These are phyloP conservation scores for Fusarium sp. DNA, from an alignment of 2,329 filamentous ascomycete genomes.

Conservation along the genomic window DNA sequence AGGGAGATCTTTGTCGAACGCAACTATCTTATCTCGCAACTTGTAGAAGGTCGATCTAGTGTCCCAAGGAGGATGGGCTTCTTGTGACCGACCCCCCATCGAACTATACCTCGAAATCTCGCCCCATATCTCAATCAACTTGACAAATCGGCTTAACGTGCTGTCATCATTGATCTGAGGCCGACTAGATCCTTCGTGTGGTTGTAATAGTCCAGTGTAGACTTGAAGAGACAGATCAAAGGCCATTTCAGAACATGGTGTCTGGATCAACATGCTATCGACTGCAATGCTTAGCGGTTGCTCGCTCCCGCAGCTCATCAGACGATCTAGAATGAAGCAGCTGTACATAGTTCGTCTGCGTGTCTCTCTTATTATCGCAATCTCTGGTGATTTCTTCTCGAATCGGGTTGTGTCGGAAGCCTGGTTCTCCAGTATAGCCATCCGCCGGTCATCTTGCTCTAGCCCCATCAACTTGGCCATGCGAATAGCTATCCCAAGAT, in stretches of 20 bases:
- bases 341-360: slow-evolving; percentile 77
- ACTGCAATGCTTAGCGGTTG: slow-evolving; percentile 67
- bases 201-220: slow-evolving; percentile 58
- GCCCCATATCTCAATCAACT: slow-evolving; percentile 67
- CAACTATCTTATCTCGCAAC: slow-evolving; percentile 59
- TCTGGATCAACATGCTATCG: slow-evolving; percentile 42
- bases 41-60: slow-evolving; percentile 61
- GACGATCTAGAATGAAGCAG: slow-evolving; percentile 76
- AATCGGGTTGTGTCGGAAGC: not conserved
- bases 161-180: slow-evolving; percentile 53
- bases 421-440: not conserved
- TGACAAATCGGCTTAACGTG: slow-evolving; percentile 61
- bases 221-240: slow-evolving; percentile 71
- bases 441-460: slow-evolving; percentile 5
- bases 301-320: slow-evolving; percentile 71
- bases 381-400: not conserved
- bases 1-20: slow-evolving; percentile 56
- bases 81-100: slow-evolving; percentile 60
- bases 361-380: slow-evolving; percentile 46
- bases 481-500: not conserved
- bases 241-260: slow-evolving; percentile 43
- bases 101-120: slow-evolving; percentile 67
- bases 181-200: slow-evolving; percentile 20
- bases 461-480: slow-evolving; percentile 10
- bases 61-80: slow-evolving; percentile 68